Conservation (phyloP, 2,329 filamentous ascomycete species). For the Pestalotiopsis sp. region DNA sequence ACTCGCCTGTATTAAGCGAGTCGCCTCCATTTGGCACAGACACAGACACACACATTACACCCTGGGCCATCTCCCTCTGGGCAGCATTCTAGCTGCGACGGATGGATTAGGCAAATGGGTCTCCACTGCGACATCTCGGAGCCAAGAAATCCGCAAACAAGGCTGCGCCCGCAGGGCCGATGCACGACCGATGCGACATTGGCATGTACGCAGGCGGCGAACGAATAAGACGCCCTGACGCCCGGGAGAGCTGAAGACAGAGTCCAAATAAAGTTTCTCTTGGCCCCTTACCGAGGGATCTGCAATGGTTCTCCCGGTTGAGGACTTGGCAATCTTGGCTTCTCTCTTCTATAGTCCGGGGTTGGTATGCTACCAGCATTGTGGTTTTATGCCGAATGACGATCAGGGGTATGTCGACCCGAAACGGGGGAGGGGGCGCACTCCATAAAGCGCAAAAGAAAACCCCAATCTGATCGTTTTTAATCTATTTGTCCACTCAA, state of each 20-base stretch:
- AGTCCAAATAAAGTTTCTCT: not conserved
- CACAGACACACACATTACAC: too few species aligned
- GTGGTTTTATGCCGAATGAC: not conserved
- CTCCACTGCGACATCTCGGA: not conserved
- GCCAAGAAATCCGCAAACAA: slow-evolving; percentile 6
- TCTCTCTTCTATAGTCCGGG: not conserved
- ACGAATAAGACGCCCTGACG: not conserved
- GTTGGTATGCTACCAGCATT: not conserved
- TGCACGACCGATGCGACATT: not conserved
- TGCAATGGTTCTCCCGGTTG: not conserved
- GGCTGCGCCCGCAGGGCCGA: not conserved
- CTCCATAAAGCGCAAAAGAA: not conserved
- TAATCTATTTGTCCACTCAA: not conserved
- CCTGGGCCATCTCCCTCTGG: not conserved
- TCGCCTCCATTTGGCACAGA: too few species aligned
- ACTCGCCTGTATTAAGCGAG: too few species aligned
- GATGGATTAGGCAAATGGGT: slow-evolving; percentile 7
- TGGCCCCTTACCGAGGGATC: not conserved
- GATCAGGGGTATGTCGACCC: not conserved
- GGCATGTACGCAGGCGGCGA: not conserved
- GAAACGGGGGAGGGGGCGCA: not conserved
- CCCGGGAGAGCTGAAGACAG: not conserved
- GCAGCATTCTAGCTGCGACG: slow-evolving; percentile 8
- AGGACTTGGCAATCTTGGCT: not conserved
- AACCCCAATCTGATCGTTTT: not conserved